Evolutionary conservation across 2,329 filamentous ascomycete genomes (phyloP).

Genomic region (Chalaropsis thielavioides): DNA sequence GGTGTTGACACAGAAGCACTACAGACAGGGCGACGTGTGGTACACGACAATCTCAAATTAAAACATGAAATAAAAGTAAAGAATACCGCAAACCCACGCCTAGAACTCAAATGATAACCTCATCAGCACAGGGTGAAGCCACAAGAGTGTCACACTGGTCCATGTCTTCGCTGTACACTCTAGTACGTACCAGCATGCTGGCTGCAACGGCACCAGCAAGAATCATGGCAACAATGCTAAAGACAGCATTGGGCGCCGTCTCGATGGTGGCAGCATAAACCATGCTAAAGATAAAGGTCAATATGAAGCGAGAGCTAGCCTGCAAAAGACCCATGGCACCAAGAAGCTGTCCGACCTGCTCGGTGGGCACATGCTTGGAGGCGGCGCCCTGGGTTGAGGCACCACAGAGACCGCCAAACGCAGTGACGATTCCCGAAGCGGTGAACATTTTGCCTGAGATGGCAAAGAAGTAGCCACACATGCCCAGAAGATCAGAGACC

Average conservation of each 20-base stretch:
- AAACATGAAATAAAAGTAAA: neutral
- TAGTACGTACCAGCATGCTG: slow-evolving; percentile 11
- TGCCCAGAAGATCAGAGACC: slow-evolving; percentile 61
- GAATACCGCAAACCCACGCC: neutral
- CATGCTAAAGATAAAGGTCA: slow-evolving; percentile 70
- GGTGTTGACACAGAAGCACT: neutral
- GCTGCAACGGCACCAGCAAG: slow-evolving; percentile 6
- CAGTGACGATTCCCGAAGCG: slow-evolving; percentile 54
- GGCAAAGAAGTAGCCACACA: slow-evolving; percentile 57
- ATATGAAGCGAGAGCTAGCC: slow-evolving; percentile 61
- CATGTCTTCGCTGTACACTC: slow-evolving; percentile 15
- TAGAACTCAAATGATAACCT: slow-evolving; percentile 8
- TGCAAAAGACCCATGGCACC: slow-evolving; percentile 80
- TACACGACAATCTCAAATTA: too few relatives aligned
- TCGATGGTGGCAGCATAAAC: slow-evolving; percentile 73
- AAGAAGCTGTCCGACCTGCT: slow-evolving; percentile 71
- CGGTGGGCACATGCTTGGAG: slow-evolving; percentile 79
- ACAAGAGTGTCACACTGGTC: neutral
- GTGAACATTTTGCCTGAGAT: slow-evolving; percentile 51
- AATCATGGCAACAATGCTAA: slow-evolving; percentile 26
- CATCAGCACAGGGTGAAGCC: slow-evolving; percentile 11
- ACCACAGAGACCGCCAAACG: slow-evolving; percentile 69
- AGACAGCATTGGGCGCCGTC: slow-evolving; percentile 66
- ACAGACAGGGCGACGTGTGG: too few relatives aligned
- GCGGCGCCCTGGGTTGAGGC: slow-evolving; percentile 72